Evolutionary conservation across 306 rosid species (phyloP), one percentile per base, ranked within the genome.

Genomic region (Calophaca sinica): DNA sequence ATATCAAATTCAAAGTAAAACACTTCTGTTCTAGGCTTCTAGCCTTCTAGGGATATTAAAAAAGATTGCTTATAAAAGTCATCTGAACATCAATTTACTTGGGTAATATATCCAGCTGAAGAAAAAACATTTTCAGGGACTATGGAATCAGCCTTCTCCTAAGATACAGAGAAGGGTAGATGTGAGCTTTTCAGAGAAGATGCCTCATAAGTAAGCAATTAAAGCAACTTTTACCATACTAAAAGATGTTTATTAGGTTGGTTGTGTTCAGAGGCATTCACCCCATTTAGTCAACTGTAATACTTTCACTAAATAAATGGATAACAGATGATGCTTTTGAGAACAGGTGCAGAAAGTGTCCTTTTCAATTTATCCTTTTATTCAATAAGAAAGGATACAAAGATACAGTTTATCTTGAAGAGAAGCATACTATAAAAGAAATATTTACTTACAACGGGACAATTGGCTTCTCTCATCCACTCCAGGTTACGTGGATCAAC

Each of bases 401-500:
- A 28, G 32, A 26, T 3, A 55, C 4, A 57, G 39, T 48, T 28
- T 49, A 75, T 72, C 38, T 13, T 44, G 33, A 64, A 44, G 49
- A 66, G 73, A 70, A 79, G 64, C 48, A 64, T 76, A 4, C 9
- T 1, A 14, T 57, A 59, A 42, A 72, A 62, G 72, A 73, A 67
- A 39, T 33, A 38, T 68, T 70, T 58, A 87, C 97, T 88, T 90
- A 94, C 99, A 53, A 92, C 85, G 51, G 97, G 99, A 85, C 97
- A 92, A 69, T 84, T 87, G 79, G 96, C 93, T 82, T 92, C 97
- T 81, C 97, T 87, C 82, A 92, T 81, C 97, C 97, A 94, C 85
- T 90, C 96, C 46, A 94, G 73, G 81, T 90, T 92, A 70, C 91
- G 92, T 51, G 96, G 99, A 86, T 94, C 97, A 73, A 94, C 99